Conservation (phyloP, 2,329 filamentous ascomycete genomes). For the Paracoccidioides brasiliensis region DNA sequence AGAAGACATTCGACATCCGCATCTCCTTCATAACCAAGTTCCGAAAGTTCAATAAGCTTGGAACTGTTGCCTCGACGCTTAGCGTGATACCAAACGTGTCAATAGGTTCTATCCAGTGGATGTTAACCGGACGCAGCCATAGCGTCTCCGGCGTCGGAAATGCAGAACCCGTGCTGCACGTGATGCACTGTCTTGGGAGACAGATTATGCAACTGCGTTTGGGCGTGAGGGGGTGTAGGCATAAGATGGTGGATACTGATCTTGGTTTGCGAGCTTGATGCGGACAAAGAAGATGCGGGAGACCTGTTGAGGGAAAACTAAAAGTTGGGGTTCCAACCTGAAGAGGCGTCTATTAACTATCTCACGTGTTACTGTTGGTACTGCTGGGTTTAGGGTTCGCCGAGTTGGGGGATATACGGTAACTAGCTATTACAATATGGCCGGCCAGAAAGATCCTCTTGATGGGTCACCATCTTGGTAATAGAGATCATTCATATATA, state of each 20-base stretch:
- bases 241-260: not conserved
- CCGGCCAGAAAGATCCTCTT: not conserved
- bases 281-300: not conserved
- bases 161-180: not conserved
- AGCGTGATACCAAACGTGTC: not conserved
- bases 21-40: not conserved
- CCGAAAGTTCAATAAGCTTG: not conserved
- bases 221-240: not conserved
- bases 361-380: not conserved
- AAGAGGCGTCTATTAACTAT: not conserved
- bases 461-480: not conserved
- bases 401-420: not conserved
- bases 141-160: not conserved
- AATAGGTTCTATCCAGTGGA: not conserved
- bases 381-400: not conserved
- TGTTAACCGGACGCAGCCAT: not conserved
- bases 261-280: not conserved
- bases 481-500: too few relatives aligned
- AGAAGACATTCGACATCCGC: not conserved
- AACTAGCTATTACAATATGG: not conserved
- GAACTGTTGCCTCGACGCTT: not conserved
- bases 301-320: not conserved
- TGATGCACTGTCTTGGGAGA: not conserved
- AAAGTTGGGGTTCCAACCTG: not conserved
- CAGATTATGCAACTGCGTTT: not conserved